Percentiles rank a stretch among this genome's conserved stretches.
Evolutionary conservation across 2,329 filamentous ascomycete genomes (phyloP).

Genomic region (Pseudocercospora fijiensis): DNA sequence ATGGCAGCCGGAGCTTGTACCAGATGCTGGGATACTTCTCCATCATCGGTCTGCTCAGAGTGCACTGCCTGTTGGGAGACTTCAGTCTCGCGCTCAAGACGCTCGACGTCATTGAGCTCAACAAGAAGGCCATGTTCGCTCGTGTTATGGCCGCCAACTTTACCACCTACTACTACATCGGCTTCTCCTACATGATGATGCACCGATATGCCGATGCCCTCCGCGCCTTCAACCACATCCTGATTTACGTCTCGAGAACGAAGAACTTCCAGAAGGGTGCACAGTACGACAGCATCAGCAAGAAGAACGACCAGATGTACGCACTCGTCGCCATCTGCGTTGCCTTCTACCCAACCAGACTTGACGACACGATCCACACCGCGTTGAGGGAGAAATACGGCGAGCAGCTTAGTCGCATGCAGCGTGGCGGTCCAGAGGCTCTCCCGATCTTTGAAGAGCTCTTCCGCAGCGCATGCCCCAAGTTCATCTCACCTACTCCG

Average conservation of each 20-base stretch:
- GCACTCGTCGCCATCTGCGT: constrained; percentile 98
- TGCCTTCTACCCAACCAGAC: constrained; percentile 91
- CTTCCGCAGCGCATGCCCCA: constrained; percentile 96
- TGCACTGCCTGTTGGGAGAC: constrained; percentile 94
- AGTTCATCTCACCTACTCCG: constrained; percentile 97
- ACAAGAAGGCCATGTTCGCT: constrained; percentile 99
- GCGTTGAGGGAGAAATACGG: constrained; percentile 98
- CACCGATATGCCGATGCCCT: constrained; percentile 98
- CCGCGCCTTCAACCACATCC: constrained; percentile 99
- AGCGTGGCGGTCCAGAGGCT: constrained; percentile 91
- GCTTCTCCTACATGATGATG: constrained; percentile 99
- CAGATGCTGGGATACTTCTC: constrained; percentile 99
- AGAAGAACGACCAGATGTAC: constrained; percentile 99
- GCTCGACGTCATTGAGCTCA: constrained; percentile 97
- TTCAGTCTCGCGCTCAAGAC: constrained; percentile 98
- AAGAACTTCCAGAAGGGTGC: constrained; percentile 99
- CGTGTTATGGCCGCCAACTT: constrained; percentile 99
- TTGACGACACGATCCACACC: constrained; percentile 99
- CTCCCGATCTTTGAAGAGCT: constrained; percentile 98
- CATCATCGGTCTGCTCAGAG: constrained; percentile 92
- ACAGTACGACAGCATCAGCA: constrained; percentile 96
- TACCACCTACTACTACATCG: constrained; percentile 99
- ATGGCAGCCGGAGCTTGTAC: constrained; percentile 91
- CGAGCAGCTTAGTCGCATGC: constrained; percentile 94
- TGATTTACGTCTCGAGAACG: constrained; percentile 96